Evolutionary conservation across 495 filamentous ascomycete genomes (phyloP).

Genomic region (Daldinia vernicosa): DNA sequence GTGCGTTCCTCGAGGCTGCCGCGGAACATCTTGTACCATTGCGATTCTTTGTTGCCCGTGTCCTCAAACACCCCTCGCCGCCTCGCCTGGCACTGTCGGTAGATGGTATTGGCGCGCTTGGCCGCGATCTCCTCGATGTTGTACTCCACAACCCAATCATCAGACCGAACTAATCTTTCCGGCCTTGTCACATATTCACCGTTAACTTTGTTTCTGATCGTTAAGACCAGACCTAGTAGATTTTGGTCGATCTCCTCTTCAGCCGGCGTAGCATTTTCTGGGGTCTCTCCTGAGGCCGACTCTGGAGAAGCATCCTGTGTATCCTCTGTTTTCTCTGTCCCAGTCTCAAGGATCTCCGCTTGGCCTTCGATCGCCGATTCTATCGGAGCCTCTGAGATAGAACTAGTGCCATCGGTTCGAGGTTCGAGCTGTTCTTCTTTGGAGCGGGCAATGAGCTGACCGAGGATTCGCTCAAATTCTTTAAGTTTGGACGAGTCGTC

Average conservation of each 20-base stretch:
- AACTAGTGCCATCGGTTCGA: constrained; percentile 21
- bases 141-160: constrained; percentile 79
- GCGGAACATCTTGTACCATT: constrained; percentile 52
- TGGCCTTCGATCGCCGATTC: constrained; percentile 11
- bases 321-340: constrained; percentile 5
- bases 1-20: constrained; percentile 45
- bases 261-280: constrained; percentile 1
- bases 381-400: not conserved
- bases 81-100: constrained; percentile 59
- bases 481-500: constrained; percentile 48
- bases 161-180: constrained; percentile 45
- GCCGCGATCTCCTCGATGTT: constrained; percentile 64
- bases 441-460: constrained; percentile 47
- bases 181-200: constrained; percentile 69
- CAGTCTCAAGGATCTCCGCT: constrained; percentile 3
- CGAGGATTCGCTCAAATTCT: constrained; percentile 53
- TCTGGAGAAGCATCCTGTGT: constrained; percentile 15
- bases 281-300: constrained; percentile 13
- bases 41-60: constrained; percentile 48
- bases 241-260: constrained; percentile 27
- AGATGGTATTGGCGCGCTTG: constrained; percentile 56
- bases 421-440: constrained; percentile 41
- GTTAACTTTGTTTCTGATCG: constrained; percentile 78
- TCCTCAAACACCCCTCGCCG: constrained; percentile 54
- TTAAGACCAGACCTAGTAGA: constrained; percentile 73